These are phyloP conservation scores for Chalciporus pseudorubinellus DNA, from an alignment of 768 basidiomycete species.

Conservation along the genomic window DNA sequence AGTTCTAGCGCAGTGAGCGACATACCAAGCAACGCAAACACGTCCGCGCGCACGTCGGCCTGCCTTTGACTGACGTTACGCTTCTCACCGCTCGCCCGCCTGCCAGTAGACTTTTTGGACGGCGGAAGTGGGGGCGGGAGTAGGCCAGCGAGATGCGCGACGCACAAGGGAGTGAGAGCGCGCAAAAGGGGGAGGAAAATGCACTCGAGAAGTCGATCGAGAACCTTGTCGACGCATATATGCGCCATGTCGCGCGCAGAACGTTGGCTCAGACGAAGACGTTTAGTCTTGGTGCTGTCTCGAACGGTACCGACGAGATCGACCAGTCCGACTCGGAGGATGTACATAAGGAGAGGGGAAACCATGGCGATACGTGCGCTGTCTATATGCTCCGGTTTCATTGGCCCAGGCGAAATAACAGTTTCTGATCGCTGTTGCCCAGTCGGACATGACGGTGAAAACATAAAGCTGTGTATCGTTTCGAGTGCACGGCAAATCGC, in stretches of 20 bases:
- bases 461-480: slow-evolving; percentile 19
- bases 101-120: not conserved
- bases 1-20: slow-evolving; percentile 21
- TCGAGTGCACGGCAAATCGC: slow-evolving; percentile 21
- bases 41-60: slow-evolving; percentile 21
- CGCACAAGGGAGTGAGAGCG: slow-evolving; percentile 20
- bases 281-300: slow-evolving; percentile 13
- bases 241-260: not conserved
- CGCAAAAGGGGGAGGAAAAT: slow-evolving; percentile 22
- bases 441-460: slow-evolving; percentile 4
- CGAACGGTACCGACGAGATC: slow-evolving; percentile 8
- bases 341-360: slow-evolving; percentile 23
- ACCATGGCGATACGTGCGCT: slow-evolving; percentile 18
- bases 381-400: slow-evolving; percentile 16
- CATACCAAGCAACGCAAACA: slow-evolving; percentile 22
- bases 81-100: slow-evolving; percentile 1
- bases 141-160: slow-evolving; percentile 14
- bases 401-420: too few relatives aligned
- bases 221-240: slow-evolving; percentile 8
- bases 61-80: not conserved
- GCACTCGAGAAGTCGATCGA: slow-evolving; percentile 19
- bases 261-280: slow-evolving; percentile 2
- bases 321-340: slow-evolving; percentile 21
- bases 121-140: not conserved
- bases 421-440: not conserved